Conservation (phyloP, 139 green algal genomes). For the Closterium sp. region DNA sequence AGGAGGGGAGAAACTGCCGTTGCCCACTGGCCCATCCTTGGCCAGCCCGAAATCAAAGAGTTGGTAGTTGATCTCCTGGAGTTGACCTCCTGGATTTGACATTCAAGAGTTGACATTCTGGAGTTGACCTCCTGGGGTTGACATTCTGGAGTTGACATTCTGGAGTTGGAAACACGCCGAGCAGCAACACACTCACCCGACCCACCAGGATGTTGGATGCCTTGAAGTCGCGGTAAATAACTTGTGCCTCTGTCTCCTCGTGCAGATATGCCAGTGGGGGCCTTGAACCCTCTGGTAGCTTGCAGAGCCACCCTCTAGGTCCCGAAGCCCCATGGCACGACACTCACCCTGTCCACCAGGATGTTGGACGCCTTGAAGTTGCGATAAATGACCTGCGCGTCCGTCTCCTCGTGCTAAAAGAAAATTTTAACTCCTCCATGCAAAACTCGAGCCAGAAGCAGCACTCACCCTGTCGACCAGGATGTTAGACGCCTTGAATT, state of each 20-base stretch:
- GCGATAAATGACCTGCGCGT: constrained; percentile 45
- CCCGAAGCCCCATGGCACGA: too few relatives aligned
- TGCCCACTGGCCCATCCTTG: constrained; percentile 29
- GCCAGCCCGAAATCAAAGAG: constrained; percentile 64
- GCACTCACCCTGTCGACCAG: constrained; percentile 24
- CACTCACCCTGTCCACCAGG: constrained; percentile 26
- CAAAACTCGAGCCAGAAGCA: too few relatives aligned
- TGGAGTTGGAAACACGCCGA: too few relatives aligned
- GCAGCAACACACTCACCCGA: background rate
- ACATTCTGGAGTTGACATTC: constrained; percentile 31
- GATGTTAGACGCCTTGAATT: constrained; percentile 49
- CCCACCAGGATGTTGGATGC: constrained; percentile 61
- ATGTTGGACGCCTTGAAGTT: constrained; percentile 49
- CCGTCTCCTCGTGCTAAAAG: too few relatives aligned
- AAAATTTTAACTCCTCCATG: too few relatives aligned
- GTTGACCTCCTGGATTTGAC: constrained; percentile 25
- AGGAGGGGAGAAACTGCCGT: constrained; percentile 10
- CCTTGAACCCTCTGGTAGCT: constrained; percentile 20
- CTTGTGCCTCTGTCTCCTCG: too few relatives aligned
- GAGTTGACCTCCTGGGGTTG: constrained; percentile 26
- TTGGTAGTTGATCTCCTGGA: constrained; percentile 38
- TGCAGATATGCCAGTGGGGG: constrained; percentile 62
- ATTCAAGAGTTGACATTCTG: constrained; percentile 35
- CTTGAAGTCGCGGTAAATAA: constrained; percentile 64
- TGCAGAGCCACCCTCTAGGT: background rate